Base-by-base conservation (phyloP, 768 basidiomycete species). In the Kwoniella europaea region DNA sequence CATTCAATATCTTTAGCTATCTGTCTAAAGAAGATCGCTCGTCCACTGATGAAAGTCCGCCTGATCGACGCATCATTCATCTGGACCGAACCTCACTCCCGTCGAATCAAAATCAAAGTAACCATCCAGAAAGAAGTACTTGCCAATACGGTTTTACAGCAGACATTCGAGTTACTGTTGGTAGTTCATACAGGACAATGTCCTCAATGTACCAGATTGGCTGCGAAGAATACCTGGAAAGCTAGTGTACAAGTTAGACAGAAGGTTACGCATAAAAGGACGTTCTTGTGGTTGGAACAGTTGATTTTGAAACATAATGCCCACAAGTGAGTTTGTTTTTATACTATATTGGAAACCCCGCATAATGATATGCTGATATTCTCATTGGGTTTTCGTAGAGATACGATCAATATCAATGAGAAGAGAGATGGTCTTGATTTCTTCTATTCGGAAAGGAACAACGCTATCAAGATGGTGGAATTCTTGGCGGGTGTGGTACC, bases 71-170 rank as follows among this genome's bases (percentile, higher is more conserved):
- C 97, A 2, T 92, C 94, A 73, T 98, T 98, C 83, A 93, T 98
- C 79, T 99, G 97, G 97, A 99, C 97, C 22, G 97, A 99, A 81
- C 97, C 97, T 2, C 96, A 99, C 85, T 94, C 92, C 50, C 94
- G 95, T 80, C 88, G 97, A 46, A 83, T 98, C 72, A 88, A 93
- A 58, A 90, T 99, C 66, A 96, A 96, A 64, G 85, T 99, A 77
- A 97, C 96, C 0, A 94, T 99, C 72, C 97, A 99, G 85, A 99
- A 99, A 86, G 97, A 98, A 88, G 94, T 96, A 61, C 88, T 99
- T 75, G 92, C 93, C 0, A 91, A 91, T 53, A 99, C 97, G 0
- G 92, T 99, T 81, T 87, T 98, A 54, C 97, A 98, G 81, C 97
- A 98, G 88, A 90, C 94, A 0, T 99, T 98, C 76, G 94, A 98